Base-by-base conservation (phyloP, 2,329 filamentous ascomycete species). In the Claviceps paspali region DNA sequence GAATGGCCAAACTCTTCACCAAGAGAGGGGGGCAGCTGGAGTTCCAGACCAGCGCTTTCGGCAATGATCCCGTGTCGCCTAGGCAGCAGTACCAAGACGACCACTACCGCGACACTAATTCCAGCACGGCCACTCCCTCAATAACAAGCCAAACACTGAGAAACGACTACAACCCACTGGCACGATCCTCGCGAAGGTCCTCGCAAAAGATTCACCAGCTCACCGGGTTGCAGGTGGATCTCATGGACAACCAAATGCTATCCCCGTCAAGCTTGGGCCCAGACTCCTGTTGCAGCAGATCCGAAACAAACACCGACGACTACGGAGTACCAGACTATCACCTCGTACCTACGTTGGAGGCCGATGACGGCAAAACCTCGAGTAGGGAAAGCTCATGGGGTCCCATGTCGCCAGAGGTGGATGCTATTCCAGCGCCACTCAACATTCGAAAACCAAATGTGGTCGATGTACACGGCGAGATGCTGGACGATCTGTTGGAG, bases 191-290 rank as follows among this genome's bases (percentile, higher is more conserved):
- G 15, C 46, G 44, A 8, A 48, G 51, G 1, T 57, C 61, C 0
- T 53, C 54, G 0, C 49, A 51, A 30, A 67, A 66, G 48, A 51
- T 64, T 29, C 52, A 55, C 24, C 59, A 63, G 44, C 52, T 67
- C 11, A 65, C 52, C 5, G 63, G 62, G 1, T 49, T 58, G 21
- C 57, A 61, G 29, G 31, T 64, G n/a, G 50, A 52, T 33, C 41
- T 53, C 14, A 41, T 41, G 44, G 40, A 47, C 15, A 40, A 43
- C 12, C 31, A 31, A 9, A 14, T 30, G 10, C 10, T 29, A 8
- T 28, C 8, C 11, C 22, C 19, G n/a, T 30, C 23, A 7, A 35
- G 24, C 18, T 28, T 11, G 17, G 38, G 34, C 21, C 41, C 45
- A 22, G 41, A 41, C 15, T 27, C 35, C 6, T 41, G 37, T 7